Evolutionary conservation across 176 grass and related monocot genomes (phyloP).

Genomic region (Chloris gayana): DNA sequence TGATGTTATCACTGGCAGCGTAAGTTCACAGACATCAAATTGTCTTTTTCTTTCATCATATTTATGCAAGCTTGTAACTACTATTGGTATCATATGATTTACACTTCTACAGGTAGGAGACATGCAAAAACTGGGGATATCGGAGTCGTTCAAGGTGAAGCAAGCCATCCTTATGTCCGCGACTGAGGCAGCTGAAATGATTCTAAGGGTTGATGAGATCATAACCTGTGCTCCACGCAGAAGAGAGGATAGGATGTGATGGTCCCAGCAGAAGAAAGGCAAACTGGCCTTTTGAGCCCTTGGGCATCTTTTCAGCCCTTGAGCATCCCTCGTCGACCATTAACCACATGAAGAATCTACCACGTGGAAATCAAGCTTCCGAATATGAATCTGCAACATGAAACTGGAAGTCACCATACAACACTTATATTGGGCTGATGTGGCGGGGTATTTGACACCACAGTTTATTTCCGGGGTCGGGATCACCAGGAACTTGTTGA

Average conservation of each 20-base stretch:
- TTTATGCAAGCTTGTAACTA: conserved; percentile 1
- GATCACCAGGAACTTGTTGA: background rate
- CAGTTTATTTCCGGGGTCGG: background rate
- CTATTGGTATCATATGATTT: background rate
- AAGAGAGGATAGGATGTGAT: conserved; percentile 59
- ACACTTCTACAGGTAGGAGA: conserved; percentile 53
- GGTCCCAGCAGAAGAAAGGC: too few relatives aligned
- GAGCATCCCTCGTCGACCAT: conserved; percentile 41
- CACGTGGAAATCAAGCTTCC: background rate
- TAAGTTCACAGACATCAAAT: background rate
- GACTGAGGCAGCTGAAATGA: conserved; percentile 47
- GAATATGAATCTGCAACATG: background rate
- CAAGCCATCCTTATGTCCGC: conserved; percentile 47
- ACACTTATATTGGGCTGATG: background rate
- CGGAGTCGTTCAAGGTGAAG: conserved; percentile 60
- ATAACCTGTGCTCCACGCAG: conserved; percentile 40
- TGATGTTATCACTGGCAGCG: conserved; percentile 65
- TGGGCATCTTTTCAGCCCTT: conserved; percentile 44
- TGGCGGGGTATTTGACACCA: background rate
- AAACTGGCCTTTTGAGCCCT: too few relatives aligned
- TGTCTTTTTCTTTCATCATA: background rate
- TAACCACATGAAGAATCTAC: too few relatives aligned
- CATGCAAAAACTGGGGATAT: conserved; percentile 56
- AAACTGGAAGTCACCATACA: background rate
- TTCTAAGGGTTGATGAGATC: conserved; percentile 57